Base-by-base conservation (phyloP, 179 eudicot species). In the Corrigiola litoralis region DNA sequence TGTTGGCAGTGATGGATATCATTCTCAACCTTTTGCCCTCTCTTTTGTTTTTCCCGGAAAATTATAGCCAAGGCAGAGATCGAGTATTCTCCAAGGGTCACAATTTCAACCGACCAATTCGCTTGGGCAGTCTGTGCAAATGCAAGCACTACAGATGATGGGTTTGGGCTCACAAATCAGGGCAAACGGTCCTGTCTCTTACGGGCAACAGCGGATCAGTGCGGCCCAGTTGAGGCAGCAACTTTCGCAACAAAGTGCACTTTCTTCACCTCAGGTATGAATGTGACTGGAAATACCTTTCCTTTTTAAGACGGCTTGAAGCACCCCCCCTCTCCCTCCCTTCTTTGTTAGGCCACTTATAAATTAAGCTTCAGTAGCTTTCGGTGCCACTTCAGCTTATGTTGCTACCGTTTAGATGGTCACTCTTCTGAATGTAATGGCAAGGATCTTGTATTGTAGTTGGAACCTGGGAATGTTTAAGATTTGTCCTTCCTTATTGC, bases 121-220 rank as follows among this genome's bases (percentile, higher is more conserved):
- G 7, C 59, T 84, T 12, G 95, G 87, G 38, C 87, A 85, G 57
- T 45, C 90, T 24, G 51, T 83, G 70, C 90, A 79, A 47, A 78
- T 84, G 85, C 90, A 83, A 80, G 82, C 85, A 47, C 70, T 89
- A 69, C 89, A 85, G 57, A 79, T 87, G 83, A 77, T 87, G 85
- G 82, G 84, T 63, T 69, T 81, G 72, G 78, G 76, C 78, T 76
- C 90, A 21, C 96, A 89, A 69, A 72, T 78, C 36, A 81, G 90
- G 74, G 77, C 77, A 41, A 87, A 85, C 72, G 85, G 88, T 58
- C 69, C 87, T 10, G 63, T 75, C 45, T 55, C 84, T 41, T 89
- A 85, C 67, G 79, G 77, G 51, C 96, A 87, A 70, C 94, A 84
- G 63, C 67, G 87, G 70, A 79, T 89, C 62, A 83, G 67, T 58